Conservation (phyloP, 176 grass and related monocot species). For the Cenchrus purpureus region DNA sequence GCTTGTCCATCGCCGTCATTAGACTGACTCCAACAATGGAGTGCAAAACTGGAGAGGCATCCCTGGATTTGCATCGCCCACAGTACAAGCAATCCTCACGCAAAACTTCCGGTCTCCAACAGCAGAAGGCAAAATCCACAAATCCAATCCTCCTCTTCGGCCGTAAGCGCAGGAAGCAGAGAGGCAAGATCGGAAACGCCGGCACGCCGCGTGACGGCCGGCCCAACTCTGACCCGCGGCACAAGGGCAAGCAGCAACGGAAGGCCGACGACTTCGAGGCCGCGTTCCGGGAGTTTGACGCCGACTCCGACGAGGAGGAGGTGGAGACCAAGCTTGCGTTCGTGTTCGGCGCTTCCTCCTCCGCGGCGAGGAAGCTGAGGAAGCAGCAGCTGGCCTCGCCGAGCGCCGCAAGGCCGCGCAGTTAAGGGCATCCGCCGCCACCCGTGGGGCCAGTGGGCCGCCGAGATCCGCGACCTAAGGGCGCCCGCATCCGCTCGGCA, state of each 20-base stretch:
- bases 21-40: too few species aligned
- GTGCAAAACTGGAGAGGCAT: too few species aligned
- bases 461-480: conserved; percentile 96
- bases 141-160: too few species aligned
- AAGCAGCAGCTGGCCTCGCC: neutral
- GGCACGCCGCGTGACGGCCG: conserved; percentile 34
- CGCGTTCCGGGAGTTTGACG: conserved; percentile 61
- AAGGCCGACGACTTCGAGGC: conserved; percentile 82
- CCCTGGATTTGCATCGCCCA: too few species aligned
- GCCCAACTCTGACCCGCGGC: conserved; percentile 33
- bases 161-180: too few species aligned
- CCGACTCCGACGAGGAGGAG: conserved; percentile 47
- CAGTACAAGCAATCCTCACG: too few species aligned
- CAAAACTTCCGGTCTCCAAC: too few species aligned
- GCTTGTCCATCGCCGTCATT: too few species aligned
- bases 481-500: conserved; percentile 87
- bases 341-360: neutral
- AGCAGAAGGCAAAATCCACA: too few species aligned
- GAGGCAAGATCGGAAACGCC: neutral
- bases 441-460: conserved; percentile 90
- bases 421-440: conserved; percentile 74
- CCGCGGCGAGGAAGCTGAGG: neutral
- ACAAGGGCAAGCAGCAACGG: neutral
- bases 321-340: conserved; percentile 48
- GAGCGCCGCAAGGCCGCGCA: conserved; percentile 2